These are phyloP conservation scores for Dactylonectria estremocensis DNA, from an alignment of 2,329 filamentous ascomycete species.

Conservation along the genomic window DNA sequence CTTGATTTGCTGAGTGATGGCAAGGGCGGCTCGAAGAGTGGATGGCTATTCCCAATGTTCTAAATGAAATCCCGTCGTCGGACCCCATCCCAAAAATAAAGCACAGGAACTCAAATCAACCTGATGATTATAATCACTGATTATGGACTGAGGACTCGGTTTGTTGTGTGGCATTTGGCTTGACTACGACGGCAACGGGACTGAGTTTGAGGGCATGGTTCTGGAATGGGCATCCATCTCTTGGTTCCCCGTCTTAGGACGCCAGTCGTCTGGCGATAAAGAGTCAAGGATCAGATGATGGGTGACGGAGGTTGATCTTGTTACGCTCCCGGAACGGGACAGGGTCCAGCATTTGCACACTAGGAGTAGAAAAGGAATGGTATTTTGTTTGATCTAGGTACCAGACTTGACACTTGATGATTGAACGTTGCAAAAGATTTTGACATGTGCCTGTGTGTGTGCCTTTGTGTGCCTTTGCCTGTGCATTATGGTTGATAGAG, in stretches of 20 bases:
- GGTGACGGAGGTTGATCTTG: slow-evolving; percentile 48
- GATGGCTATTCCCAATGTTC: slow-evolving; percentile 55
- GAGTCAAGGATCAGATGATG: slow-evolving; percentile 45
- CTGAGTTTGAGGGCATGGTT: slow-evolving; percentile 13
- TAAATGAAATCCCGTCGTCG: slow-evolving; percentile 54
- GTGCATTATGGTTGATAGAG: background rate
- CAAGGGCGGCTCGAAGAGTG: slow-evolving; percentile 58
- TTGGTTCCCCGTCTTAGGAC: slow-evolving; percentile 42
- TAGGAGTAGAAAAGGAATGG: slow-evolving; percentile 57
- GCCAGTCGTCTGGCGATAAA: slow-evolving; percentile 42
- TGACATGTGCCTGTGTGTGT: background rate
- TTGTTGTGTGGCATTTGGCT: slow-evolving; percentile 36
- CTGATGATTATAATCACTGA: slow-evolving; percentile 41
- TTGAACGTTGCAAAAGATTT: slow-evolving; percentile 27
- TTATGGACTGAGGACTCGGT: slow-evolving; percentile 45
- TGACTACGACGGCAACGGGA: slow-evolving; percentile 6
- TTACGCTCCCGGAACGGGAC: slow-evolving; percentile 50
- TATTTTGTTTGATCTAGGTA: slow-evolving; percentile 51
- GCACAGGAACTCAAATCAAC: slow-evolving; percentile 52
- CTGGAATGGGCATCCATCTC: slow-evolving; percentile 24
- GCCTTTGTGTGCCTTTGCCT: slow-evolving; percentile 2
- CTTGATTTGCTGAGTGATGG: slow-evolving; percentile 65
- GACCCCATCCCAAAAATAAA: slow-evolving; percentile 53
- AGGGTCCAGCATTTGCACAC: slow-evolving; percentile 55
- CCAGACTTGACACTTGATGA: slow-evolving; percentile 33